phyloP scores from a whole-genome alignment of 2,329 filamentous ascomycete genomes.

The Pseudogymnoascus pannorum region DNA sequence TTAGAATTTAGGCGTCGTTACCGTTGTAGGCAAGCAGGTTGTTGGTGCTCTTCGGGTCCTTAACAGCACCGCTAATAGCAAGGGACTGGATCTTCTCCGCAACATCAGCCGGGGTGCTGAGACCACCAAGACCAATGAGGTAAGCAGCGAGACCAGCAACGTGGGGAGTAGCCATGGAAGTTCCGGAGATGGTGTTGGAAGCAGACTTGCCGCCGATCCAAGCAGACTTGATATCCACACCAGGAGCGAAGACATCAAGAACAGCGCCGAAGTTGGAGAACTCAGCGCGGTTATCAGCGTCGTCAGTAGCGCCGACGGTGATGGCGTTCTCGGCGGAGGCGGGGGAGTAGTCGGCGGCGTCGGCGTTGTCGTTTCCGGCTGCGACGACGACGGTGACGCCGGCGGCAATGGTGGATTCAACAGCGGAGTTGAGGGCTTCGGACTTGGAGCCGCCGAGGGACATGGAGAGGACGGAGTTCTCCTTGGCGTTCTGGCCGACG shows the following conservation, averaged over 20 bases:
- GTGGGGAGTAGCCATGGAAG: conserved; percentile 56
- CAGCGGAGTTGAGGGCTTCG: conserved; percentile 42
- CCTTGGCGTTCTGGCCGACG: conserved; percentile 26
- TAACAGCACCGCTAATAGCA: conserved; percentile 35
- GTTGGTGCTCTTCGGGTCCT: conserved; percentile 35
- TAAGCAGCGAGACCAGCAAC: conserved; percentile 56
- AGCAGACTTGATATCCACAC: conserved; percentile 38
- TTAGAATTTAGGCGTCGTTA: conserved; percentile 26
- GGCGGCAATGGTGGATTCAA: conserved; percentile 37
- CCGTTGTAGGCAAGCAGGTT: conserved; percentile 53
- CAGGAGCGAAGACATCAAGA: conserved; percentile 47
- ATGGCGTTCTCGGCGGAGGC: conserved; percentile 41
- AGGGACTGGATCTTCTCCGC: conserved; percentile 39
- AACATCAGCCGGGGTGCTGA: conserved; percentile 39
- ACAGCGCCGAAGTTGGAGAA: conserved; percentile 45
- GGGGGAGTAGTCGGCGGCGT: conserved; percentile 38
- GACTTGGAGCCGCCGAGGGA: conserved; percentile 43
- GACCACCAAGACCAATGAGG: conserved; percentile 40
- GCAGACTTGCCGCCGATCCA: conserved; percentile 38
- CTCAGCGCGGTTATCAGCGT: conserved; percentile 31
- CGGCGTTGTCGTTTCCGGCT: conserved; percentile 44
- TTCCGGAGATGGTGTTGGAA: conserved; percentile 48
- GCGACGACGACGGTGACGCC: conserved; percentile 48
- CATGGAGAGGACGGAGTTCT: conserved; percentile 46
- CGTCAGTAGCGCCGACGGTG: conserved; percentile 45